phyloP scores from a whole-genome alignment of 768 basidiomycete species.

The Mycena rosella region DNA sequence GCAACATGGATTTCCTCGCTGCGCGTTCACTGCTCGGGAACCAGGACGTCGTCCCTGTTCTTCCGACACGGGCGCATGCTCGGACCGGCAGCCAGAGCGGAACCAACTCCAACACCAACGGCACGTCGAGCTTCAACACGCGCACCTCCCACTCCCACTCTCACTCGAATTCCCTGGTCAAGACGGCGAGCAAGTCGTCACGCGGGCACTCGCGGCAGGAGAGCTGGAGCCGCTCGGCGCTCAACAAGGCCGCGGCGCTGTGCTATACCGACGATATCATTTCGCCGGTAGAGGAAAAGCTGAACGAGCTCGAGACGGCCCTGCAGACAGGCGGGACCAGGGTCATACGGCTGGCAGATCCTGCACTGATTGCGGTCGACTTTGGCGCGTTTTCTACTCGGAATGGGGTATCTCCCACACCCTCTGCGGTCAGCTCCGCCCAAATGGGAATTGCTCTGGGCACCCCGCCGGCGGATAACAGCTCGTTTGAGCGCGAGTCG shows the following conservation, averaged over 20 bases:
- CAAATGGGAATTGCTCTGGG: conserved; percentile 52
- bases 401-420: conserved; percentile 43
- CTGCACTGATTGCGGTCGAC: conserved; percentile 51
- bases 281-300: conserved; percentile 40
- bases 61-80: conserved; percentile 39
- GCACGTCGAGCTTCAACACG: conserved; percentile 33
- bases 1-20: conserved; percentile 71
- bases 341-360: conserved; percentile 58
- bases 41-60: conserved; percentile 66
- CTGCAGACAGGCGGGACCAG: conserved; percentile 55
- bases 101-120: conserved; percentile 38
- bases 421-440: conserved; percentile 45
- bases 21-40: conserved; percentile 76
- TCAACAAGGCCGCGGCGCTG: conserved; percentile 54
- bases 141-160: conserved; percentile 43
- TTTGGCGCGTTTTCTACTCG: conserved; percentile 34
- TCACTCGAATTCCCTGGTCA: conserved; percentile 53
- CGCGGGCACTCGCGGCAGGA: conserved; percentile 56
- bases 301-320: conserved; percentile 53
- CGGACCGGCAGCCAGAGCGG: conserved; percentile 38
- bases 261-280: conserved; percentile 32
- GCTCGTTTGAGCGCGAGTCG: conserved; percentile 43
- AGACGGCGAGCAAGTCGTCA: conserved; percentile 48
- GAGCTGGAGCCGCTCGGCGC: conserved; percentile 58
- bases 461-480: conserved; percentile 47